Evolutionary conservation across 2,329 filamentous ascomycete genomes (phyloP).

Genomic region (Cladophialophora chaetospira): DNA sequence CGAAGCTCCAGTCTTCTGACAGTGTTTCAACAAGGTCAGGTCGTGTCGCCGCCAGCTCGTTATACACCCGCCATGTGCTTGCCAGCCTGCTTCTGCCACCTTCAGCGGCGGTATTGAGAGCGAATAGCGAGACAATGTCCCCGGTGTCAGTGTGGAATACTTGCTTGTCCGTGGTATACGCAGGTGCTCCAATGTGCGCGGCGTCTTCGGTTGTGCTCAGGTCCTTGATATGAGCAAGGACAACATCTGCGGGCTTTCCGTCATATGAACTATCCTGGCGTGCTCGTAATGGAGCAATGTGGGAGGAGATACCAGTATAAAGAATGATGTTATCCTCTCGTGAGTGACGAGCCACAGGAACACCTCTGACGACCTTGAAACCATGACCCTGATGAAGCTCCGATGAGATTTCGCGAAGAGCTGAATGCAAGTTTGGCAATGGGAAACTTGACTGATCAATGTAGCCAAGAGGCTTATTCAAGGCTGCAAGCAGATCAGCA

Average conservation of each 20-base stretch:
- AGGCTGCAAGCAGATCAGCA: conserved; percentile 31
- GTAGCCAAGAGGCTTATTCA: conserved; percentile 39
- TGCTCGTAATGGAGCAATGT: conserved; percentile 44
- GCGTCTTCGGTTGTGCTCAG: conserved; percentile 46
- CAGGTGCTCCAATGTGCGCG: conserved; percentile 46
- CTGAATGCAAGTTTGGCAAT: conserved; percentile 40
- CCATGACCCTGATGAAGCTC: conserved; percentile 46
- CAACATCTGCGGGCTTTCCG: conserved; percentile 54
- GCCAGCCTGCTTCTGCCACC: conserved; percentile 58
- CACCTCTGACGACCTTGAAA: conserved; percentile 49
- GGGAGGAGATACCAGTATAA: conserved; percentile 47
- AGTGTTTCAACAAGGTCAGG: conserved; percentile 58
- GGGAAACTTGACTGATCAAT: conserved; percentile 51
- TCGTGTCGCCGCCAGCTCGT: conserved; percentile 54
- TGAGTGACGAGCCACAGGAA: conserved; percentile 42
- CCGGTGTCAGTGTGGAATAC: conserved; percentile 59
- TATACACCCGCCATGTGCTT: conserved; percentile 57
- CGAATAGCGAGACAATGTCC: conserved; percentile 56
- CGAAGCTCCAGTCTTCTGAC: conserved; percentile 51
- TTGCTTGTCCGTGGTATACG: conserved; percentile 57
- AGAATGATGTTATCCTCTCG: conserved; percentile 45
- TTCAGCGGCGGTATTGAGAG: conserved; percentile 48
- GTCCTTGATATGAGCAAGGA: conserved; percentile 65
- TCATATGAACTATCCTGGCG: conserved; percentile 48
- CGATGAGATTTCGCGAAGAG: conserved; percentile 39